phyloP scores from a whole-genome alignment of 2,329 filamentous ascomycete genomes.

The Penicillium sp. region DNA sequence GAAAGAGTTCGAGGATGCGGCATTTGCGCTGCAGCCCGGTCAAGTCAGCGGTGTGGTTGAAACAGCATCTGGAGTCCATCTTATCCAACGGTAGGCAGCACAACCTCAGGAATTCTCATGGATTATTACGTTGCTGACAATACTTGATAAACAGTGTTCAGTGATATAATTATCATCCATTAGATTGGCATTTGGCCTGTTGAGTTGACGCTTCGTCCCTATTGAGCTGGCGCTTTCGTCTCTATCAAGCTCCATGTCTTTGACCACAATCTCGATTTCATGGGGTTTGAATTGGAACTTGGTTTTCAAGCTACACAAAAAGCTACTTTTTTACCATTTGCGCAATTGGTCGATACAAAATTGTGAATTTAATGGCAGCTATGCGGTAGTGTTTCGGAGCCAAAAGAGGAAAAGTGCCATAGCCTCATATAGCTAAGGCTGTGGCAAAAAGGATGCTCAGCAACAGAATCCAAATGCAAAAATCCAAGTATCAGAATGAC shows the following conservation, averaged over 20 bases:
- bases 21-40: constrained; percentile 81
- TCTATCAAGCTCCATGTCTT: neutral
- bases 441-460: neutral
- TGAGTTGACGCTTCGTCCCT: neutral
- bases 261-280: neutral
- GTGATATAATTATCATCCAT: constrained; percentile 11
- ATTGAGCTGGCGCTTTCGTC: neutral
- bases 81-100: constrained; percentile 77
- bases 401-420: neutral
- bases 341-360: neutral
- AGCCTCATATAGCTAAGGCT: neutral
- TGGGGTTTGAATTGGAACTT: neutral
- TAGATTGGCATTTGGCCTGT: neutral
- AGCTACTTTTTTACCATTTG: neutral
- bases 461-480: neutral
- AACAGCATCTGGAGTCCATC: constrained; percentile 87
- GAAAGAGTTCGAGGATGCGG: constrained; percentile 94
- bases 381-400: neutral
- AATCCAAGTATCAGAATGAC: neutral
- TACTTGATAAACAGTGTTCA: constrained; percentile 20
- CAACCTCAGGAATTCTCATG: neutral
- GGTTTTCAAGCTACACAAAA: neutral
- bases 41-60: constrained; percentile 84
- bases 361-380: neutral
- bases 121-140: constrained; percentile 1